A percentile compares a stretch with the other conserved stretches of the same genome.
phyloP scores from a whole-genome alignment of 2,329 filamentous ascomycete genomes.

The Coniochaeta ligniaria region DNA sequence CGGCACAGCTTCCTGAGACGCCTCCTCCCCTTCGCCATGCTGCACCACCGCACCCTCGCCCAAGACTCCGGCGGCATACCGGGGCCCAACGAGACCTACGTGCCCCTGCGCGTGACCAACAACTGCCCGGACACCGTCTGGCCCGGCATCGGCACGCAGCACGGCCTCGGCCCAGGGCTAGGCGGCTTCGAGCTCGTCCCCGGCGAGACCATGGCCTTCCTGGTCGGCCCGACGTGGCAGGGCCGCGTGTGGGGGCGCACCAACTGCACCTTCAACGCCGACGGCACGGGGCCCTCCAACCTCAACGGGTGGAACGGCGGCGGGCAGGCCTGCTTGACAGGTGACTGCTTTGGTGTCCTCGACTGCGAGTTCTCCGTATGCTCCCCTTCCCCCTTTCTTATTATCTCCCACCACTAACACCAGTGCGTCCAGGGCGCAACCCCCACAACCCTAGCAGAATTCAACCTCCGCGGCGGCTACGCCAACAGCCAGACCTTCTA shows the following conservation, averaged over 20 bases:
- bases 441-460: conserved; percentile 73
- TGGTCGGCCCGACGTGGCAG: conserved; percentile 68
- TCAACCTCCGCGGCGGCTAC: conserved; percentile 63
- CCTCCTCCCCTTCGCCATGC: background rate
- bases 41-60: background rate
- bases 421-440: conserved; percentile 59
- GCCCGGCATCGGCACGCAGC: conserved; percentile 69
- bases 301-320: conserved; percentile 26
- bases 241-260: conserved; percentile 78
- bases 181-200: conserved; percentile 62
- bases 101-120: conserved; percentile 65
- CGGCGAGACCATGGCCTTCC: conserved; percentile 52
- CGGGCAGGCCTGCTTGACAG: conserved; percentile 60
- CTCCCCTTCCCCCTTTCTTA: background rate
- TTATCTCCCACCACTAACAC: background rate
- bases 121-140: conserved; percentile 65
- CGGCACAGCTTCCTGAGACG: background rate
- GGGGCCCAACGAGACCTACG: conserved; percentile 10
- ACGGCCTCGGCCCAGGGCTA: conserved; percentile 57
- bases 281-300: conserved; percentile 43
- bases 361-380: conserved; percentile 64
- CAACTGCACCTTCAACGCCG: conserved; percentile 69
- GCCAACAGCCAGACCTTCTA: conserved; percentile 63
- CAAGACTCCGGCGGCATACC: background rate
- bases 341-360: conserved; percentile 67